phyloP scores from a whole-genome alignment of 371 early-diverging fungal species.

The Sporodiniella umbellata region DNA sequence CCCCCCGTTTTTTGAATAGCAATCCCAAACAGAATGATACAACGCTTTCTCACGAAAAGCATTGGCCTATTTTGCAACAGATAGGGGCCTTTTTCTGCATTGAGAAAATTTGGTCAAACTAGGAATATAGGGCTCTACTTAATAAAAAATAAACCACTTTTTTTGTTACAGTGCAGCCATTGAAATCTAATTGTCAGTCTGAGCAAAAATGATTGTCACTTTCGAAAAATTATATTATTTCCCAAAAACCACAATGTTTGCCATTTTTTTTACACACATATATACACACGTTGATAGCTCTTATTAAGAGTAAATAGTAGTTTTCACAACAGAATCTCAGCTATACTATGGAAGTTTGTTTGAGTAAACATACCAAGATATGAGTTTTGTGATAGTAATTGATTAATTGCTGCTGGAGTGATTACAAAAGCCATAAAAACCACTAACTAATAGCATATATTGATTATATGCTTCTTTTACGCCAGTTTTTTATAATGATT shows the following conservation, averaged over 20 bases:
- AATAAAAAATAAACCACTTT: too few relatives aligned
- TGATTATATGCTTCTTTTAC: slow-evolving; percentile 4
- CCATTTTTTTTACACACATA: too few relatives aligned
- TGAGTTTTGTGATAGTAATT: slow-evolving; percentile 2
- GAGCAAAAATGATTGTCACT: slow-evolving; percentile 5
- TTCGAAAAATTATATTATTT: neutral
- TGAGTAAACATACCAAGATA: slow-evolving; percentile 1
- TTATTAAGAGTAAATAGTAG: neutral
- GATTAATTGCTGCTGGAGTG: slow-evolving; percentile 7
- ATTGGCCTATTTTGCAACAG: too few relatives aligned
- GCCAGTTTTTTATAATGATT: neutral
- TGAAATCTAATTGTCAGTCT: slow-evolving; percentile 5
- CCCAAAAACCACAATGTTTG: neutral
- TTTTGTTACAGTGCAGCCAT: too few relatives aligned
- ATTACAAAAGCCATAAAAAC: slow-evolving; percentile 11
- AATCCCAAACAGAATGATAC: too few relatives aligned
- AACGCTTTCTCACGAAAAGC: too few relatives aligned
- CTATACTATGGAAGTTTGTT: slow-evolving; percentile 5
- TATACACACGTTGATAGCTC: neutral
- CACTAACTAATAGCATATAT: slow-evolving; percentile 1
- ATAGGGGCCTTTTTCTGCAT: too few relatives aligned
- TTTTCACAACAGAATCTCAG: slow-evolving; percentile 4
- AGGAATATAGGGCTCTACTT: too few relatives aligned
- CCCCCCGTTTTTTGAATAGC: too few relatives aligned
- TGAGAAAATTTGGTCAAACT: too few relatives aligned